Evolutionary conservation across 495 filamentous ascomycete genomes (phyloP).

Genomic region (Melanomma pulvis-pyrius): DNA sequence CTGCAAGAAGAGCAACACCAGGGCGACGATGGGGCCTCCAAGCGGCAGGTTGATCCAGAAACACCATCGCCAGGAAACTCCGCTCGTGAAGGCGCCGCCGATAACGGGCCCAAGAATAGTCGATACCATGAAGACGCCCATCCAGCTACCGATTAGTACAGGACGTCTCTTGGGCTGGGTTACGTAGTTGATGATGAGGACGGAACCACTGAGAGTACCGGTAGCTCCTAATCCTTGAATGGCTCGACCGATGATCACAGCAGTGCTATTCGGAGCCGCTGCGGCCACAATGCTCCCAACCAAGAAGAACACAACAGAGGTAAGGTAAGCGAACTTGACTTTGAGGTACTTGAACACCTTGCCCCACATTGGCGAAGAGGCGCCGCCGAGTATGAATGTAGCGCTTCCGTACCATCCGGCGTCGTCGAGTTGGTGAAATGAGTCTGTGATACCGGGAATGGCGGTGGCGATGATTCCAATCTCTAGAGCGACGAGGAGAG

Average conservation of each 20-base stretch:
- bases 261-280: constrained; percentile 25
- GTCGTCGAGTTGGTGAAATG: constrained; percentile 71
- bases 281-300: constrained; percentile 28
- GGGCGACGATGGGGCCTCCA: constrained; percentile 19
- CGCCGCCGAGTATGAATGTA: constrained; percentile 69
- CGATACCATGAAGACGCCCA: constrained; percentile 9
- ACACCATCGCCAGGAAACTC: constrained; percentile 38
- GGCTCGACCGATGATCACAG: constrained; percentile 37
- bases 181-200: constrained; percentile 25
- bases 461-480: constrained; percentile 69
- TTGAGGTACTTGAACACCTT: constrained; percentile 43
- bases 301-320: constrained; percentile 30
- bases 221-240: constrained; percentile 39
- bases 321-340: constrained; percentile 44
- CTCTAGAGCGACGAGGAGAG: too few species aligned
- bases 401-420: constrained; percentile 77
- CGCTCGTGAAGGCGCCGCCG: constrained; percentile 15
- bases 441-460: constrained; percentile 77
- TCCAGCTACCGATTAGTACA: constrained; percentile 37
- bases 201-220: constrained; percentile 32
- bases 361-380: constrained; percentile 43
- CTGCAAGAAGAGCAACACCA: constrained; percentile 7
- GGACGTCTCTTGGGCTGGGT: constrained; percentile 29
- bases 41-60: constrained; percentile 46
- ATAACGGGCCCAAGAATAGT: constrained; percentile 17